Conservation (phyloP, 176 grass and related monocot species). For the Poa pratensis region DNA sequence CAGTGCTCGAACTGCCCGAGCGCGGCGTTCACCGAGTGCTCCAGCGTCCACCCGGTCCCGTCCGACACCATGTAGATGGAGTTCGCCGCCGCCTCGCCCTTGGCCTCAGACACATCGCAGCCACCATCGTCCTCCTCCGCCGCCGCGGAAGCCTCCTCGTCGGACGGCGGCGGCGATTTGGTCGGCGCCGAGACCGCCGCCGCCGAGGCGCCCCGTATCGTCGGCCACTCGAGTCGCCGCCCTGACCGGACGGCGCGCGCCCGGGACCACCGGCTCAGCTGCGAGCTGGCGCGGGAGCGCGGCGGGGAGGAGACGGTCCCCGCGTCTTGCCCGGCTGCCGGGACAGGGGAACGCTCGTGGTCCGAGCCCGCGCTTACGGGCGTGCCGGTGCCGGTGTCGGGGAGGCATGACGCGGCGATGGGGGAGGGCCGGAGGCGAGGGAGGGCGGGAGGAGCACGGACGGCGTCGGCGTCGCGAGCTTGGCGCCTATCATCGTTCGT, state of each 20-base stretch:
- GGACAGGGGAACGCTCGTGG: background rate
- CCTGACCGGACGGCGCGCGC: constrained; percentile 70
- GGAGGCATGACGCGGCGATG: constrained; percentile 20
- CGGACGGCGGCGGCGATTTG: constrained; percentile 18
- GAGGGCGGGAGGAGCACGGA: constrained; percentile 34
- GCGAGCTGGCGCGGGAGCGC: constrained; percentile 39
- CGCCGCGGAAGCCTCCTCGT: background rate
- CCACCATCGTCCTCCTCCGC: constrained; percentile 30
- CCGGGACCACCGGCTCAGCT: constrained; percentile 76
- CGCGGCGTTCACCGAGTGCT: constrained; percentile 94
- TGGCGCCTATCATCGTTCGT: constrained; percentile 32
- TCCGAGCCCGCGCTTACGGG: background rate
- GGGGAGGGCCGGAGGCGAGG: constrained; percentile 18
- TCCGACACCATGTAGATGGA: constrained; percentile 98
- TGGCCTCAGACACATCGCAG: constrained; percentile 19
- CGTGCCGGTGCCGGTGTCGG: constrained; percentile 2
- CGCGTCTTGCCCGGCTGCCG: background rate
- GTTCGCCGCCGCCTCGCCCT: constrained; percentile 47
- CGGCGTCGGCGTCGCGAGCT: constrained; percentile 34
- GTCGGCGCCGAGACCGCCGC: background rate
- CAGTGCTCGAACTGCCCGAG: constrained; percentile 97
- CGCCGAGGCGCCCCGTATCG: constrained; percentile 17
- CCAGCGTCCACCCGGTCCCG: constrained; percentile 92
- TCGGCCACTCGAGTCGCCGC: constrained; percentile 52
- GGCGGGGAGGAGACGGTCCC: constrained; percentile 18